Evolutionary conservation across 179 eudicot species (phyloP).

Genomic region (Amaranthus tricolor): DNA sequence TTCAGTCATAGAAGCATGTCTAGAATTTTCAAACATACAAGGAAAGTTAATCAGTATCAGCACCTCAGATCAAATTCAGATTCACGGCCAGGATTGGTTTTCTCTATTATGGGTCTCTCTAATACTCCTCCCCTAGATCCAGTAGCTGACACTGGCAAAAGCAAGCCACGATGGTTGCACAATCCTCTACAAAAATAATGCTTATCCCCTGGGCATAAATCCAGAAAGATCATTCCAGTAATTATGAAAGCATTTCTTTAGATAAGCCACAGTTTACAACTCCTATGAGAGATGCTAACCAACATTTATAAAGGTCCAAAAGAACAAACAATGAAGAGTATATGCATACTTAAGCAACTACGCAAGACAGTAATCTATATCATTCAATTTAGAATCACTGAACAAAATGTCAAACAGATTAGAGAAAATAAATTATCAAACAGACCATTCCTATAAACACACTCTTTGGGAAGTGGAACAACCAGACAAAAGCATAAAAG

Average conservation of each 20-base stretch:
- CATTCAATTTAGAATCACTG: too few relatives aligned
- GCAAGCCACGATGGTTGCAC: conserved; percentile 46
- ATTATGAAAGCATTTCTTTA: not conserved
- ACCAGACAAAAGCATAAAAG: too few relatives aligned
- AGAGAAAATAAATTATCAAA: too few relatives aligned
- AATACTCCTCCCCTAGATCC: conserved; percentile 62
- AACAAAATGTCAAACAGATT: too few relatives aligned
- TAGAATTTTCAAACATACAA: conserved; percentile 4
- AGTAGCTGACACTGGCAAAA: conserved; percentile 43
- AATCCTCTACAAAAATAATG: conserved; percentile 44
- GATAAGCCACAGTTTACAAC: not conserved
- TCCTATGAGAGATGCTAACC: conserved; percentile 7
- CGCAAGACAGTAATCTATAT: not conserved
- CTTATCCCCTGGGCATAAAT: conserved; percentile 52
- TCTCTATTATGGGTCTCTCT: conserved; percentile 76
- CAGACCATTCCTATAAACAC: too few relatives aligned
- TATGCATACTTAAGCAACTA: not conserved
- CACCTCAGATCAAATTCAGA: conserved; percentile 87
- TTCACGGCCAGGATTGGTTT: conserved; percentile 77
- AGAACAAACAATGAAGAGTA: not conserved
- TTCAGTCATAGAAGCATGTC: not conserved
- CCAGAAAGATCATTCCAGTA: conserved; percentile 21
- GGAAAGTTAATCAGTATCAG: conserved; percentile 12
- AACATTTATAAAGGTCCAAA: not conserved
- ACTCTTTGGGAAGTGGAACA: too few relatives aligned